Percentiles rank a stretch among this genome's conserved stretches.
Evolutionary conservation across 305 asterid genomes (phyloP).

Genomic region (Fraxinus sp.): DNA sequence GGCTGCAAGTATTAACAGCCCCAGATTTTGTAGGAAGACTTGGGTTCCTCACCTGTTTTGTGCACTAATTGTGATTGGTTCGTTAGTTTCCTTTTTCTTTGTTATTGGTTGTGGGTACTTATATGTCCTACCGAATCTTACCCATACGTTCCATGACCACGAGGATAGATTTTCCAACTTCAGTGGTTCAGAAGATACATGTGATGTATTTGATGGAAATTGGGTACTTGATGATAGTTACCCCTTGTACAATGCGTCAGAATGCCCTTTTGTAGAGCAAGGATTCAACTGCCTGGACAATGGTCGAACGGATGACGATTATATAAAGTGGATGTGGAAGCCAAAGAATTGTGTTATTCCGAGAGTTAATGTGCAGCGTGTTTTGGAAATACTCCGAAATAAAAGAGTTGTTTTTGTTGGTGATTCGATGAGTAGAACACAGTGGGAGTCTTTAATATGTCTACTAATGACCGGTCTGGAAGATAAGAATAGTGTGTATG

Average conservation of each 20-base stretch:
- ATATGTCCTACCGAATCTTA: slow-evolving; percentile 58
- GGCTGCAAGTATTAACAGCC: slow-evolving; percentile 45
- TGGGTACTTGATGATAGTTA: slow-evolving; percentile 59
- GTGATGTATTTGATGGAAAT: slow-evolving; percentile 62
- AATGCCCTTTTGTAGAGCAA: slow-evolving; percentile 68
- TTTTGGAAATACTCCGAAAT: slow-evolving; percentile 48
- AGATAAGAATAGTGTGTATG: slow-evolving; percentile 62
- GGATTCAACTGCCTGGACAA: slow-evolving; percentile 68
- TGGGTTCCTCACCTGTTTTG: slow-evolving; percentile 39
- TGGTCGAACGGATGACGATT: slow-evolving; percentile 53
- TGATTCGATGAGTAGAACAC: slow-evolving; percentile 80
- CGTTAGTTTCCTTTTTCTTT: slow-evolving; percentile 47
- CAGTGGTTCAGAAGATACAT: slow-evolving; percentile 30
- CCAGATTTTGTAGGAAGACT: slow-evolving; percentile 42
- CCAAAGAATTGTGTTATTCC: slow-evolving; percentile 58
- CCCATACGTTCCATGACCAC: slow-evolving; percentile 42
- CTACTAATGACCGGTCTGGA: slow-evolving; percentile 65
- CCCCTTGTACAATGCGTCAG: slow-evolving; percentile 70
- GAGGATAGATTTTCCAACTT: slow-evolving; percentile 33
- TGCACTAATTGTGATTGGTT: slow-evolving; percentile 38
- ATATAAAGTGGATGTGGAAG: slow-evolving; percentile 73
- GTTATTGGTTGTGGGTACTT: slow-evolving; percentile 57
- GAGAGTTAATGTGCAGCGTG: slow-evolving; percentile 37
- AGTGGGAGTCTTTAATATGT: slow-evolving; percentile 83
- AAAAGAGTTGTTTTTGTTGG: slow-evolving; percentile 76